Evolutionary conservation across 371 early-diverging fungal genomes (phyloP).

Genomic region (Haplosporangium sp.): DNA sequence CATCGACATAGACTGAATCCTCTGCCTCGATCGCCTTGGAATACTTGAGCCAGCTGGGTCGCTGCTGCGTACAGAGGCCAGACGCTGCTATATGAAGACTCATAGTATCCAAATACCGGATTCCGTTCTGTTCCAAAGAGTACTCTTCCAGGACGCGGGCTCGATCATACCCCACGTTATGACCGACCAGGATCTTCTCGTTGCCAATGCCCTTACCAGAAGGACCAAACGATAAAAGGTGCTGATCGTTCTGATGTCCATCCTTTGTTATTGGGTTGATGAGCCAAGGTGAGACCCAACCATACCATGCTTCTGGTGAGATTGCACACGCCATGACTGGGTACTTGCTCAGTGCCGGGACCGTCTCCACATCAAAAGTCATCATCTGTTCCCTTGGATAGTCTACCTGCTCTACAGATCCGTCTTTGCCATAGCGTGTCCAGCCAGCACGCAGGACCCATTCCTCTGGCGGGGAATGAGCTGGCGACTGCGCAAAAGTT

Average conservation of each 20-base stretch:
- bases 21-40: slow-evolving; percentile 61
- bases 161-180: slow-evolving; percentile 94
- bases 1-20: slow-evolving; percentile 39
- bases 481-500: slow-evolving; percentile 28
- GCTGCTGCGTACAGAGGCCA: slow-evolving; percentile 92
- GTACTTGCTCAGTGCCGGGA: slow-evolving; percentile 73
- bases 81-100: slow-evolving; percentile 92
- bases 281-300: slow-evolving; percentile 90
- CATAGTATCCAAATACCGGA: slow-evolving; percentile 92
- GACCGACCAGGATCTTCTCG: slow-evolving; percentile 84
- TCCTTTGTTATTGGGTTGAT: slow-evolving; percentile 23
- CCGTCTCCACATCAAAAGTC: slow-evolving; percentile 92
- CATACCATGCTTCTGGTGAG: slow-evolving; percentile 85
- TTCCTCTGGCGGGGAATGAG: slow-evolving; percentile 65
- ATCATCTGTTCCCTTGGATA: slow-evolving; percentile 74
- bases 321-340: slow-evolving; percentile 90
- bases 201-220: slow-evolving; percentile 48
- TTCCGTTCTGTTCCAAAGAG: slow-evolving; percentile 58
- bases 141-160: slow-evolving; percentile 93
- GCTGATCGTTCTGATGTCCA: slow-evolving; percentile 35
- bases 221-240: slow-evolving; percentile 30
- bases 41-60: slow-evolving; percentile 80
- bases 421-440: slow-evolving; percentile 79
- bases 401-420: slow-evolving; percentile 57
- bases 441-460: slow-evolving; percentile 83